These are phyloP conservation scores for Nitzschia putrida DNA, from an alignment of 108 stramenopile genomes.

Conservation along the genomic window DNA sequence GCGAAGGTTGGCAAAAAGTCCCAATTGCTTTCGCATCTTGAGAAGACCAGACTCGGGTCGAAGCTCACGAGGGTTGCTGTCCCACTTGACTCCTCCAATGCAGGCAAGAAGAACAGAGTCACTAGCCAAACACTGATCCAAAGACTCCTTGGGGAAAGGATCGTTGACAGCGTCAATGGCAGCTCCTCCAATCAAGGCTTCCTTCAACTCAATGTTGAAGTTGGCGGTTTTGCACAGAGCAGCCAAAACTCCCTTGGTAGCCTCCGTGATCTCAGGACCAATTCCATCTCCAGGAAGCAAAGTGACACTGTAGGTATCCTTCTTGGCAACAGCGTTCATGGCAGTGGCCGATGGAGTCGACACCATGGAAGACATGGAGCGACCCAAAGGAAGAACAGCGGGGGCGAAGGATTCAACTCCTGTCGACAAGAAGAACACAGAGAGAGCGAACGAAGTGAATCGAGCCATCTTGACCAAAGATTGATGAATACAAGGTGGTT, in stretches of 20 bases:
- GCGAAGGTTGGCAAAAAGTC: slow-evolving; percentile 95
- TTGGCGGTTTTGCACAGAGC: slow-evolving; percentile 64
- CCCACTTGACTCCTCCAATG: slow-evolving; percentile 99
- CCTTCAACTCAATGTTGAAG: slow-evolving; percentile 86
- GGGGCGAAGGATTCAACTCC: slow-evolving; percentile 32
- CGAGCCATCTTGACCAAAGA: slow-evolving; percentile 16
- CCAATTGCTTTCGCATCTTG: slow-evolving; percentile 95
- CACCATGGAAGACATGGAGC: background rate
- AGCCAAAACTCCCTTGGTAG: slow-evolving; percentile 76
- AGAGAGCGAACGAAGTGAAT: slow-evolving; percentile 5
- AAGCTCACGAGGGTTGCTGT: slow-evolving; percentile 91
- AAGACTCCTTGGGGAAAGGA: slow-evolving; percentile 92
- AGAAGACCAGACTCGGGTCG: slow-evolving; percentile 95
- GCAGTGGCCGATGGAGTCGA: background rate
- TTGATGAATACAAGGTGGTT: no score
- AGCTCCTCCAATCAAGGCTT: slow-evolving; percentile 95
- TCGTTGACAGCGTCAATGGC: slow-evolving; percentile 92
- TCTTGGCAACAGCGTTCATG: slow-evolving; percentile 71
- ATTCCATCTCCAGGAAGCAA: slow-evolving; percentile 91
- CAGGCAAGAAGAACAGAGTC: slow-evolving; percentile 95
- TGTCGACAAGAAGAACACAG: slow-evolving; percentile 17
- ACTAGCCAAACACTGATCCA: slow-evolving; percentile 78
- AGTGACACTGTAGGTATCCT: slow-evolving; percentile 83
- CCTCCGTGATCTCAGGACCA: slow-evolving; percentile 92
- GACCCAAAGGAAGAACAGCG: slow-evolving; percentile 26